Evolutionary conservation across 75 land plant genomes (phyloP), one percentile per base, ranked within the genome.

Genomic region (Pinus taeda): DNA sequence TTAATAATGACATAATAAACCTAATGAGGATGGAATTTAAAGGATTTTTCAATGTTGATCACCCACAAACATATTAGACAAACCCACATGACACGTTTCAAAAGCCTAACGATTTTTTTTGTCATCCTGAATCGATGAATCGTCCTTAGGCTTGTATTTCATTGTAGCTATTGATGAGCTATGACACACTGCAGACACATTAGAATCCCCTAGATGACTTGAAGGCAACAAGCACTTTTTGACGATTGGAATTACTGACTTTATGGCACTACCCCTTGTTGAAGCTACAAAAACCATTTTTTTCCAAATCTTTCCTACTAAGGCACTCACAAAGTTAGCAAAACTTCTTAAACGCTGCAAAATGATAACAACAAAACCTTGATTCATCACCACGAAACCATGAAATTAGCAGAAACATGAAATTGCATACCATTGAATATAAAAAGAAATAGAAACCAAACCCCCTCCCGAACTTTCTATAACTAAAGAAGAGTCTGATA

Each of bases 81-180:
- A 69, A 69, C 42, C 71, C 49, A 7, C 42, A 2, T 24, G 71
- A 3, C 71, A 24, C 11, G 6, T 3, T 6, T 69, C 49, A 9
- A 3, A 4, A 17, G 20, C 45, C 53, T 20, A 21, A 13, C 39
- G 39, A 8, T 15, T 6, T 33, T 65, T 18, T 0, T 3, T 7
- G 0, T 69, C 71, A 8, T 69, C 53, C n/a, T 69, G 71, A 2
- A 18, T n/a, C 3, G n/a, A 15, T 2, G 71, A 39, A 39, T 69
- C 71, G 7, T 69, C 53, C 42, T 69, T 53, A 15, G 71, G 53
- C 71, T 13, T 69, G 71, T 69, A 69, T 39, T 39, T 69, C 7
- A n/a, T 8, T 20, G 71, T 13, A 7, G 21, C 71, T 3, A 53
- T 37, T n/a, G 71, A 39, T n/a, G 42, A 39, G n/a, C 22, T 18